Evolutionary conservation across 2,329 filamentous ascomycete species (phyloP), one percentile per base, ranked within the genome.

Genomic region (Dactylellina drechsleri): DNA sequence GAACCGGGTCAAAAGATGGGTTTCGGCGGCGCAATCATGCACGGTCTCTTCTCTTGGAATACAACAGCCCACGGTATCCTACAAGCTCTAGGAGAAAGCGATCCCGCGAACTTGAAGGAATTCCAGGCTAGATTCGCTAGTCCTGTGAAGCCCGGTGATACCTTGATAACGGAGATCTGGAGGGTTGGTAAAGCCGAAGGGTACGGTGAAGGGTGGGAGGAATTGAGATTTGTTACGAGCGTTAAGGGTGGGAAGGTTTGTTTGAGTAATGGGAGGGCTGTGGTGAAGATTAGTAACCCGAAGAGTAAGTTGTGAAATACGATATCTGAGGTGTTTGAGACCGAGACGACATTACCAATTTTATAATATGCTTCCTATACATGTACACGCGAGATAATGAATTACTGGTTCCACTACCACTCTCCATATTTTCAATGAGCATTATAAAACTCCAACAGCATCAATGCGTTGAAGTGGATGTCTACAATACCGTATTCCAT

Each of bases 31-130:
- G 85, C 88, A 78, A 97, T 97, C 82, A 91, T 96, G 81, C 93
- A 97, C 83, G 93, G 93, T 18, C 85, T 97, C 53, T 96, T 90
- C 84, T 92, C 89, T 79, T 97, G 91, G 90, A 97, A 97, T 84
- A 87, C 87, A 68, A 87, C 91, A 1, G 87, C 87, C 15, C 92
- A 94, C 80, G 89, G 87, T 28, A 84, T 97, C 72, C 84, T 97
- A 66, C 87, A 91, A 82, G 83, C 86, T 45, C 85, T 96, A 18
- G 92, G 92, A 53, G 90, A 86, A 54, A 90, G 90, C 81, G 87
- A 96, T 80, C 91, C 93, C 0, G 87, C 87, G 77, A 96, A 94
- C 80, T 85, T 97, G 78, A 91, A 88, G 83, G 92, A 95, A 83
- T 97, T 94, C 84, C 92, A 94, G 84, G 92, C 92, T 16, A 86